Conservation (phyloP, 163 green algal genomes). For the Chlamydomonas reinhardtii region DNA sequence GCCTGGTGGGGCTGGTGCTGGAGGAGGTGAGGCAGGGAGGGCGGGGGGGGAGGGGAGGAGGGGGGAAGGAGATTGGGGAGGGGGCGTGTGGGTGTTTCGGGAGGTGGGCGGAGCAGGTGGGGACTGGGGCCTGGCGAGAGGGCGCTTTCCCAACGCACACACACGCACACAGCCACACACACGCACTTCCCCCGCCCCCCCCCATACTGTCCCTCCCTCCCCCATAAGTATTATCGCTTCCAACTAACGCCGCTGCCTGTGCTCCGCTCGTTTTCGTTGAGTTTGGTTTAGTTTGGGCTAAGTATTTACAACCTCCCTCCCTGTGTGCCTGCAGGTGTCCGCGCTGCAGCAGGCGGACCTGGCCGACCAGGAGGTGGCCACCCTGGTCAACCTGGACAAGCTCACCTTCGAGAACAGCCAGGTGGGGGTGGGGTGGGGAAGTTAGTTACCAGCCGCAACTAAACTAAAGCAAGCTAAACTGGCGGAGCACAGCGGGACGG, state of each 20-base stretch:
- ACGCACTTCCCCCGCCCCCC: too few relatives aligned
- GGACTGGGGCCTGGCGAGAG: too few relatives aligned
- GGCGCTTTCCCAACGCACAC: too few relatives aligned
- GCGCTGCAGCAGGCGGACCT: slow-evolving; percentile 41
- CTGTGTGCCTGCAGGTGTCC: neutral
- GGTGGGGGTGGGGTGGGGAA: slow-evolving; percentile 47
- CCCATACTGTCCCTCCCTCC: too few relatives aligned
- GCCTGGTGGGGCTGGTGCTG: slow-evolving; percentile 78
- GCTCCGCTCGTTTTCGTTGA: too few relatives aligned
- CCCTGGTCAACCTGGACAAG: slow-evolving; percentile 75
- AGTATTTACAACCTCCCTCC: neutral
- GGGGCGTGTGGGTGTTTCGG: neutral
- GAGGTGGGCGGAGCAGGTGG: neutral
- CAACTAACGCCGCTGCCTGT: too few relatives aligned
- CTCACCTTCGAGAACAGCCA: slow-evolving; percentile 73
- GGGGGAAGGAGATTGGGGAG: neutral
- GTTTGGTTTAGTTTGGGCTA: too few relatives aligned
- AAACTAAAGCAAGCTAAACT: too few relatives aligned
- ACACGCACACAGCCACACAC: too few relatives aligned
- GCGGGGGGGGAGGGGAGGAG: neutral
- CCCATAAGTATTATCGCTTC: too few relatives aligned
- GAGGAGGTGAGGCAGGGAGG: slow-evolving; percentile 64
- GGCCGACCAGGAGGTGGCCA: slow-evolving; percentile 68
- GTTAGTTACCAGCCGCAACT: too few relatives aligned
- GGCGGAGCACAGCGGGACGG: too few relatives aligned